Conservation (phyloP, 352 stramenopile species). For the Phytopythium boreale region DNA sequence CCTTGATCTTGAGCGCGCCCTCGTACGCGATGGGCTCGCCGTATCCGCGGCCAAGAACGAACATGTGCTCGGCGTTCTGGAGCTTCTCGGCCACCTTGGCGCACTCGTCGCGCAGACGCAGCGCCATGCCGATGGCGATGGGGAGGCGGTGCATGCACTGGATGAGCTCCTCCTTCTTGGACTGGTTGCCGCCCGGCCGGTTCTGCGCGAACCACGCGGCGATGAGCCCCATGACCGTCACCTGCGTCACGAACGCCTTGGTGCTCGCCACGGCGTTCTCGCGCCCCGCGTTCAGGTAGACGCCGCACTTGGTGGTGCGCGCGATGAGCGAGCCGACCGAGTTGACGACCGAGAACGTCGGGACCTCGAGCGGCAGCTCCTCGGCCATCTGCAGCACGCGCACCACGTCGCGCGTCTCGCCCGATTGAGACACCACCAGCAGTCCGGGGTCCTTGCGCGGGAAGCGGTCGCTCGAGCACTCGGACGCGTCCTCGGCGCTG, state of each 20-base stretch:
- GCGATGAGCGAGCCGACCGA: slow-evolving; percentile 97
- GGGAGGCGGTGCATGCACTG: slow-evolving; percentile 95
- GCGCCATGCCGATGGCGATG: slow-evolving; percentile 97
- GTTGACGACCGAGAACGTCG: slow-evolving; percentile 96
- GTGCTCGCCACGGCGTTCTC: slow-evolving; percentile 98
- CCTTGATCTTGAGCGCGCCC: slow-evolving; percentile 99
- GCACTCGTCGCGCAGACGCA: slow-evolving; percentile 92
- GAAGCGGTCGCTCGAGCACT: slow-evolving; percentile 89
- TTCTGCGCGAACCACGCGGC: slow-evolving; percentile 91
- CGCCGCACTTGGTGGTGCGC: slow-evolving; percentile 90
- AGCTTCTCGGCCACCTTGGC: slow-evolving; percentile 87
- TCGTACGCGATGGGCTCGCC: slow-evolving; percentile 95
- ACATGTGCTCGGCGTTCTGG: slow-evolving; percentile 91
- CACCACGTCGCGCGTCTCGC: slow-evolving; percentile 97
- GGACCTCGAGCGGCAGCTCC: slow-evolving; percentile 61
- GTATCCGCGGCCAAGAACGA: slow-evolving; percentile 94
- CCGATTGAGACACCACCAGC: slow-evolving; percentile 97
- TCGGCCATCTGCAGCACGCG: slow-evolving; percentile 91
- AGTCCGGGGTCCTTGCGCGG: slow-evolving; percentile 86
- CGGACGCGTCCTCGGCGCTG: slow-evolving; percentile 88
- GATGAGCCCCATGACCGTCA: slow-evolving; percentile 89
- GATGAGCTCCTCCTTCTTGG: slow-evolving; percentile 89
- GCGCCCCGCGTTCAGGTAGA: slow-evolving; percentile 98
- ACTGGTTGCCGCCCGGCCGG: slow-evolving; percentile 71
- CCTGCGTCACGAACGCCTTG: slow-evolving; percentile 99